These are phyloP conservation scores for Ogataea paraovalis DNA, from an alignment of 805 yeast genomes.

Conservation along the genomic window DNA sequence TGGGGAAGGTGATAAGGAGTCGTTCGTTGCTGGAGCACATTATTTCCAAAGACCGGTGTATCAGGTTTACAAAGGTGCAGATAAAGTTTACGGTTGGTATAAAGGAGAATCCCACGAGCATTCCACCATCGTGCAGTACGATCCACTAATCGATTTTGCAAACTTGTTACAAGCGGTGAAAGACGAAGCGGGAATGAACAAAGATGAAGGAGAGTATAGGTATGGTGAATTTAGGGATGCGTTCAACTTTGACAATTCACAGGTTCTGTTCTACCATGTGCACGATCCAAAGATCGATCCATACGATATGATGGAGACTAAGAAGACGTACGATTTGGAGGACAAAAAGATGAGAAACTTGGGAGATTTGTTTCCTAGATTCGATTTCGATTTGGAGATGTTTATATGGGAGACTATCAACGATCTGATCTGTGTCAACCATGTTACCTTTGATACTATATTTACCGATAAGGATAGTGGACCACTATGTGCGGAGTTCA, in stretches of 20 bases:
- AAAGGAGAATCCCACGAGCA: conserved; percentile 15
- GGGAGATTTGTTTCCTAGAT: conserved; percentile 20
- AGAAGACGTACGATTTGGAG: conserved; percentile 15
- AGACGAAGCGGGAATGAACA: conserved; percentile 3
- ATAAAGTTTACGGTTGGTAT: conserved; percentile 19
- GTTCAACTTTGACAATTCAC: conserved; percentile 14
- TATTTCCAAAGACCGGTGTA: conserved; percentile 42
- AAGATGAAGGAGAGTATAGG: not conserved
- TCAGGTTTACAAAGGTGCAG: conserved; percentile 39
- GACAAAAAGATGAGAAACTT: conserved; percentile 21
- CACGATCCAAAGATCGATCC: conserved; percentile 51
- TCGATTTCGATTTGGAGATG: conserved; percentile 25
- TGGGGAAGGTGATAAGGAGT: conserved; percentile 78
- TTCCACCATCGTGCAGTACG: conserved; percentile 25
- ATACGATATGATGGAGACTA: conserved; percentile 30
- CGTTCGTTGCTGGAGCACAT: conserved; percentile 62
- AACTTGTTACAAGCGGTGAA: conserved; percentile 8
- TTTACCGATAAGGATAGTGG: conserved; percentile 3
- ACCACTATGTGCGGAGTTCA: conserved; percentile 7
- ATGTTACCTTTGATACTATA: not conserved
- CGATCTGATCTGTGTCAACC: conserved; percentile 14
- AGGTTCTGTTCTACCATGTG: conserved; percentile 37
- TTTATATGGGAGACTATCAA: conserved; percentile 24
- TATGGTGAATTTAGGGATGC: conserved; percentile 12
- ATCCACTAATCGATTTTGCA: conserved; percentile 26